These are phyloP conservation scores for Plasmopara halstedii DNA, from an alignment of 352 stramenopile species.

Conservation along the genomic window DNA sequence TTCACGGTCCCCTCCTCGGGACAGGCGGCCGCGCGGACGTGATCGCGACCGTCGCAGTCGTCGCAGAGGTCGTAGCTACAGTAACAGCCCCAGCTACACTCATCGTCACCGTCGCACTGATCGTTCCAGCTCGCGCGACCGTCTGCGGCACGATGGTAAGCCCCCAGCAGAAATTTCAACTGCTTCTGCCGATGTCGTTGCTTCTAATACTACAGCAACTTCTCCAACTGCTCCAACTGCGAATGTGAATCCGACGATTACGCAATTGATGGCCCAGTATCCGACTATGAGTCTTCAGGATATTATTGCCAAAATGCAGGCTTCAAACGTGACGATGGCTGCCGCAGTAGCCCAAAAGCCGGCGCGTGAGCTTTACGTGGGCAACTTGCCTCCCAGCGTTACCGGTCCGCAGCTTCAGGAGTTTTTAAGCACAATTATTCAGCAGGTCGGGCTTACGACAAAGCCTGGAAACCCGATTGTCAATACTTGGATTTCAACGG, in stretches of 20 bases:
- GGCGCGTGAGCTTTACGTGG: constrained; percentile 76
- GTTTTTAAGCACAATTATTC: constrained; percentile 82
- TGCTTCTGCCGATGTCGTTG: constrained; percentile 5
- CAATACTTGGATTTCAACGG: constrained; percentile 81
- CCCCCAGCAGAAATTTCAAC: constrained; percentile 39
- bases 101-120: constrained; percentile 24
- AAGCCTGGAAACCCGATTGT: constrained; percentile 78
- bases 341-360: constrained; percentile 72
- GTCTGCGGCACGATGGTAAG: constrained; percentile 38
- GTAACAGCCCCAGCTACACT: constrained; percentile 42
- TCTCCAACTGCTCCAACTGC: constrained; percentile 10
- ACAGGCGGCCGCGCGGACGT: constrained; percentile 19
- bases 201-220: constrained; percentile 3
- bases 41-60: constrained; percentile 28
- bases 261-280: constrained; percentile 86
- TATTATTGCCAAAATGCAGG: constrained; percentile 86
- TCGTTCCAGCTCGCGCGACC: constrained; percentile 56
- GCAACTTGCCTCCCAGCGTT: constrained; percentile 77
- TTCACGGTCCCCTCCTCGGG: constrained; percentile 25
- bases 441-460: constrained; percentile 71
- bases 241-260: constrained; percentile 69
- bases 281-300: constrained; percentile 84
- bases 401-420: constrained; percentile 79
- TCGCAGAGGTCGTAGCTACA: constrained; percentile 26
- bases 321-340: constrained; percentile 65